Evolutionary conservation across 1,139 yeast species (phyloP).

Genomic region (Suhomyces coccinellae): DNA sequence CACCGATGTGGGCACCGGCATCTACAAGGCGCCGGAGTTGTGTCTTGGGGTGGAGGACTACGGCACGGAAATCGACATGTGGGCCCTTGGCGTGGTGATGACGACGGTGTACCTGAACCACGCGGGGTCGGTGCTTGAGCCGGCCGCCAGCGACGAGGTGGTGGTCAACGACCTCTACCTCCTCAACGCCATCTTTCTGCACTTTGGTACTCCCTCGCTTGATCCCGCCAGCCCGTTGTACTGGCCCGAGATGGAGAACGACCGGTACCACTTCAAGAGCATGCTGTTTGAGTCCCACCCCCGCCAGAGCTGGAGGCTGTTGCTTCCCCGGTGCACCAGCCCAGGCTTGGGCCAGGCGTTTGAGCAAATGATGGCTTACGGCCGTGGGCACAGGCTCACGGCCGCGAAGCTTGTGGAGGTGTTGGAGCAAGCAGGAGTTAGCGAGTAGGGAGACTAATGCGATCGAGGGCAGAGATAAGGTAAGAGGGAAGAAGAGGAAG

Average conservation of each 20-base stretch:
- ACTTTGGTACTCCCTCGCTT: constrained; percentile 65
- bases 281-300: constrained; percentile 25
- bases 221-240: constrained; percentile 27
- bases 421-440: neutral
- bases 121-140: constrained; percentile 41
- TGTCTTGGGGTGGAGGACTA: constrained; percentile 70
- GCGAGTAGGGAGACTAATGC: too few relatives aligned
- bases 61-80: constrained; percentile 65
- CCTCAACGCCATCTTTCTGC: constrained; percentile 57
- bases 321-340: constrained; percentile 33
- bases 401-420: constrained; percentile 1
- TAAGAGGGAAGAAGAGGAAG: too few relatives aligned
- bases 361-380: constrained; percentile 28
- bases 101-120: constrained; percentile 57
- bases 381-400: constrained; percentile 13
- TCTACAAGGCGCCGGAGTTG: constrained; percentile 83
- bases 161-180: constrained; percentile 63
- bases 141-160: constrained; percentile 31
- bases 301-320: constrained; percentile 16
- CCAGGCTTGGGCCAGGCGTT: constrained; percentile 19
- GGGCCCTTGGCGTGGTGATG: constrained; percentile 74
- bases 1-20: constrained; percentile 74
- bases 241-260: constrained; percentile 40
- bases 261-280: constrained; percentile 33
- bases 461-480: too few relatives aligned